Base-by-base conservation (phyloP, 176 grass and related monocot species). In the Carex cristatella region DNA sequence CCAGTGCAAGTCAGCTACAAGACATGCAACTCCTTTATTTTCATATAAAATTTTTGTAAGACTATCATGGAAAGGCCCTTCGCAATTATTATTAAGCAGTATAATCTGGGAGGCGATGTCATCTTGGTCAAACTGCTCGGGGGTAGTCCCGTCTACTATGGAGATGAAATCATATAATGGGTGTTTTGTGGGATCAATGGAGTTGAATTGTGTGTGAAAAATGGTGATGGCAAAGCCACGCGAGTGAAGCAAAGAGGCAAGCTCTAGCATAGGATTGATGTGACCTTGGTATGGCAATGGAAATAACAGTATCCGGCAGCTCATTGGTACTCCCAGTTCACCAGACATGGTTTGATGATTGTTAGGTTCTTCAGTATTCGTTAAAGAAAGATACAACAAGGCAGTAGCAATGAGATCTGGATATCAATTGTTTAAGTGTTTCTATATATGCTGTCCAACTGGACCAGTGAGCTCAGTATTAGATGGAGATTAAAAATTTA, bases 181-280 rank as follows among this genome's bases (percentile, higher is more conserved):
- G 31, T 77, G 55, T 2, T 64, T 80, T 31, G 59, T 18, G 12
- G 81, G 18, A 69, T 84, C 71, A 13, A 79, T 54, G 72, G 82
- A 60, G 28, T 80, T 84, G 5, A 80, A 76, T 46, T 61, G 70
- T 4, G 87, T 77, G 30, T 84, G 82, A 68, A 84, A 57, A 46
- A 88, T 80, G n/a, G 87, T 88, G 8, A 88, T 71, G 53, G 82
- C 27, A 71, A 88, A 84, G 62, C 73, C 71, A 2, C 60, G 61
- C 3, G 37, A 62, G 60, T 64, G 59, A 74, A 85, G 80, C 80
- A 82, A 16, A 65, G 61, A 51, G 40, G 60, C 80, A 49, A 82
- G 80, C 59, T 82, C 58, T 6, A 82, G 80, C 80, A 82, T 82
- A 30, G 61, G 80, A 65, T 82, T 82, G 80, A 82, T 82, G 40